Percentiles rank a stretch among this genome's conserved stretches.
These are phyloP conservation scores for Taxawa tesnikishii DNA, from an alignment of 2,329 filamentous ascomycete species.

Conservation along the genomic window DNA sequence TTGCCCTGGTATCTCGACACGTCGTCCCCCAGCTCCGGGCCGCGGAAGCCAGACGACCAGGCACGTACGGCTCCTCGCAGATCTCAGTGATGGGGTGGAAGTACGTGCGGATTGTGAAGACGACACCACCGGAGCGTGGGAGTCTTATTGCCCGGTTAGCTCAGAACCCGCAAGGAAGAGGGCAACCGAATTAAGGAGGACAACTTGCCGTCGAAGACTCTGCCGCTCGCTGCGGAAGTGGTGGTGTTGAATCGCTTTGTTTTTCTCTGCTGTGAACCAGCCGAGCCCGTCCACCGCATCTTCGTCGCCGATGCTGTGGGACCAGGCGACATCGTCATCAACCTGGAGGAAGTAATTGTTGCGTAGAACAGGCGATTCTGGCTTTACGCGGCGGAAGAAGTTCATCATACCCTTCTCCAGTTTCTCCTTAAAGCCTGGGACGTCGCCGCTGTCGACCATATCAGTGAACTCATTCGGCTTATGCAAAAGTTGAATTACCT, in stretches of 20 bases:
- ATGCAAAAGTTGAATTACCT: not conserved
- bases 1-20: conserved; percentile 67
- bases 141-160: conserved; percentile 17
- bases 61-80: conserved; percentile 60
- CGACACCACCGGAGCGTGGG: conserved; percentile 33
- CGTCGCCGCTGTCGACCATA: conserved; percentile 43
- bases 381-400: conserved; percentile 62
- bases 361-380: conserved; percentile 52
- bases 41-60: conserved; percentile 64
- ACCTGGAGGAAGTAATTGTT: conserved; percentile 89
- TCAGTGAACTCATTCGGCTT: not conserved
- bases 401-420: conserved; percentile 69
- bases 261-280: conserved; percentile 67
- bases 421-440: conserved; percentile 59
- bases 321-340: conserved; percentile 67
- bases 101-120: conserved; percentile 72
- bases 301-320: conserved; percentile 60
- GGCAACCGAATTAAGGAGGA: not conserved
- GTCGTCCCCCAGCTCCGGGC: conserved; percentile 72
- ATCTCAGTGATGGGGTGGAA: conserved; percentile 61
- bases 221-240: conserved; percentile 69
- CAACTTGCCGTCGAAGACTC: conserved; percentile 44
- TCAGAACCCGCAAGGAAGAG: conserved; percentile 1
- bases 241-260: conserved; percentile 60
- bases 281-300: conserved; percentile 44